Base-by-base conservation (phyloP, 352 stramenopile genomes). In the Saprolegnia parasitica region DNA sequence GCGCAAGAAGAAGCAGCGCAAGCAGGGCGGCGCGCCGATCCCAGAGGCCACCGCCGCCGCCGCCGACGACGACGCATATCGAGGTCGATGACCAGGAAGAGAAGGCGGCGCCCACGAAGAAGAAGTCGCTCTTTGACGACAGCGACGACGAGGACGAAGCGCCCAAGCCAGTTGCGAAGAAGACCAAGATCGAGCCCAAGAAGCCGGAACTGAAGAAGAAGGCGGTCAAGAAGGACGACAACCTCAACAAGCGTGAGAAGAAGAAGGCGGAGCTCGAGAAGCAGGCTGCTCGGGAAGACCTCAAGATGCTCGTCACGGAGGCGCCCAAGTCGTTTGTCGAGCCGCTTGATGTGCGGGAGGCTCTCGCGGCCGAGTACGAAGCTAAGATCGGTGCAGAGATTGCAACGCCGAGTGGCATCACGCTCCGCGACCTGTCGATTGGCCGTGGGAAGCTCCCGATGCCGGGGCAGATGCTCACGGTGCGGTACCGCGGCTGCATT, bases 1-100 rank as follows among this genome's bases (percentile, higher is more conserved):
- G 79, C 87, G 88, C 65, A 86, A 82, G 74, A 90, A 90, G 60
- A 89, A 89, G 71, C 78, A 89, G 56, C 88, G 88, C 70, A 90
- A 90, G 47, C 68, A 82, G 66, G 79, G 81, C 2, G 37, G 82
- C 32, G 71, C 65, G 15, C 68, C 76, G 10, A 47, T 75, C 20
- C 54, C 81, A 49, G 75, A 76, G 0, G 72, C 75, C 3, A 64
- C 71, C 13, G 71, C 71, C 16, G 76, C 77, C 13, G 32, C 64
- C 72, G 21, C 71, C 75, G 42, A 72, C 78, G 5, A 20, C 61
- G 5, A 5, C 47, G 9, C 11, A 45, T 18, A 73, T 81, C 39
- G 71, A 78, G n/a, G 71, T 78, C 56, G 78, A 79, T 56, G 63
- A 71, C 26, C 40, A 45, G 4, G 13, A 16, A 24, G 49, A 65